Base-by-base conservation (phyloP, 257 asterid species). In the Perilla frutescens region DNA sequence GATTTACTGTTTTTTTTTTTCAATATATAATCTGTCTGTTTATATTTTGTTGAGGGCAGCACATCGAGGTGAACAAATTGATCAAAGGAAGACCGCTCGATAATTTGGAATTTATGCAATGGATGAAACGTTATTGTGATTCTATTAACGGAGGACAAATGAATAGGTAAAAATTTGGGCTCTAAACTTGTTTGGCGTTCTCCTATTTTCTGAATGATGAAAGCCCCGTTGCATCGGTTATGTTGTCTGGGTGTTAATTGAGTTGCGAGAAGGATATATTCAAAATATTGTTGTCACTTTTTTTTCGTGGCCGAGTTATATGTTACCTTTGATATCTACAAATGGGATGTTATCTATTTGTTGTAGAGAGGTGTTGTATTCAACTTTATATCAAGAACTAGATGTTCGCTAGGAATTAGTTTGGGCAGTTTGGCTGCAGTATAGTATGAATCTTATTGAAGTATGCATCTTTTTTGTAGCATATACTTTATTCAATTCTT, bases 81-180 rank as follows among this genome's bases (percentile, higher is more conserved):
- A 86, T 89, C 64, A 91, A 91, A 82, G 98, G 98, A 47, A 88
- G 96, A 77, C 84, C 97, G 2, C 83, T 89, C 85, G 98, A 93
- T 74, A 93, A 93, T 66, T 74, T 93, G 81, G 97, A 93, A 70
- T 91, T 93, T 73, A 88, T 93, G 96, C 98, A 93, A 47, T 93
- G 97, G 98, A 82, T 93, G 97, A 93, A 93, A 84, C 91, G 86
- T 4, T 93, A 93, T 70, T 91, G 91, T 0, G 96, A 93, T 62
- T 72, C 86, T 56, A 79, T 75, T 55, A 84, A 82, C 70, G 93
- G 97, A 68, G 96, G 93, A 6, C 68, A 67, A 65, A 39, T 68
- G 12, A 81, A 67, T 76, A 86, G 68, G 96, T 91, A 75, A 70
- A 36, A 20, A 68, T 39, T 54, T 53, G 49, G 12, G 45, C 72